Evolutionary conservation across 805 yeast species (phyloP).

Genomic region (Kodamaea kaohsiungensis): DNA sequence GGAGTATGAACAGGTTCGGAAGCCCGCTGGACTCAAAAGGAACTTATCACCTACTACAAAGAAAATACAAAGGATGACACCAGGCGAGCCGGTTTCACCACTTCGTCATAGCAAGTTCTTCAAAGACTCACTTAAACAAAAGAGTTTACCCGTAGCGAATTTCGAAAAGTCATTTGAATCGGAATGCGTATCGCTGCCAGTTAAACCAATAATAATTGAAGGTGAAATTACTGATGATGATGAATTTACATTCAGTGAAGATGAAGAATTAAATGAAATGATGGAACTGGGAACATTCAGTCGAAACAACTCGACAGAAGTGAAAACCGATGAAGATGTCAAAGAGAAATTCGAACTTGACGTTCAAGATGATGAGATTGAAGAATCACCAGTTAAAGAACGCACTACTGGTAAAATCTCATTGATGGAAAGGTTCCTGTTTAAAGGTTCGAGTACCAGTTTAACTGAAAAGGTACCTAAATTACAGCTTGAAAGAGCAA

Average conservation of each 20-base stretch:
- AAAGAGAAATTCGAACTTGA: constrained; percentile 21
- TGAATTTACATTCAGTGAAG: constrained; percentile 15
- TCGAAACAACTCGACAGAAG: constrained; percentile 8
- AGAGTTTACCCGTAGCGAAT: constrained; percentile 8
- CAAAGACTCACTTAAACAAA: constrained; percentile 9
- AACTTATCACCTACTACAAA: constrained; percentile 14
- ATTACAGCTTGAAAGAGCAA: neutral
- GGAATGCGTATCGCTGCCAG: constrained; percentile 8
- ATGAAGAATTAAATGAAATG: constrained; percentile 15
- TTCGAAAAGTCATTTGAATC: constrained; percentile 12
- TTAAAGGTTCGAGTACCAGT: constrained; percentile 11
- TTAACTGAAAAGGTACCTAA: neutral
- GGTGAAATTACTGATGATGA: constrained; percentile 6
- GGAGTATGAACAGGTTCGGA: neutral
- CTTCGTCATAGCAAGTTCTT: constrained; percentile 14
- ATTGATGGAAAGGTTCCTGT: constrained; percentile 25
- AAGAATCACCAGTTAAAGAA: constrained; percentile 42
- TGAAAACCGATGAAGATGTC: neutral
- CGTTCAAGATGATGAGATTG: constrained; percentile 38
- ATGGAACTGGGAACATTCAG: neutral
- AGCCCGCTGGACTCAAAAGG: neutral
- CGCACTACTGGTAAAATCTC: constrained; percentile 4
- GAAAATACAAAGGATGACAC: constrained; percentile 10
- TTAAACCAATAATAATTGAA: neutral
- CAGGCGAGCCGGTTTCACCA: constrained; percentile 7